These are phyloP conservation scores for Umbelopsis sp. DNA, from an alignment of 192 early-diverging fungal genomes.

Conservation along the genomic window DNA sequence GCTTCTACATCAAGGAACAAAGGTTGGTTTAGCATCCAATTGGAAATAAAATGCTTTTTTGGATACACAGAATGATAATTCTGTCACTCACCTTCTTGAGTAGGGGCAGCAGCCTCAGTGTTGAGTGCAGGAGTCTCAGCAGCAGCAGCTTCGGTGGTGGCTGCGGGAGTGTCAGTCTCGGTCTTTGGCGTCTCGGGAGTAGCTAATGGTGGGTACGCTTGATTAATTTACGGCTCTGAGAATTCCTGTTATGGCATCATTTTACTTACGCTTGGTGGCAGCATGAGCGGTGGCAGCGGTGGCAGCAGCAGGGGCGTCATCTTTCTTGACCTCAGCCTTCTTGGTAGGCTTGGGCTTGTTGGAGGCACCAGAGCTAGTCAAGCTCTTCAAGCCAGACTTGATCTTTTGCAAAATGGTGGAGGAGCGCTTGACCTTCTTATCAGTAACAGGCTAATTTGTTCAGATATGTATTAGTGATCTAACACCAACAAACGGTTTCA, in stretches of 20 bases:
- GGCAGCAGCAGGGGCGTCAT: not conserved
- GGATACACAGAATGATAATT: not conserved
- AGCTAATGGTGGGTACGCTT: not conserved
- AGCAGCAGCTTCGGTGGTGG: not conserved
- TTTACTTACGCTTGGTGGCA: conserved; percentile 16
- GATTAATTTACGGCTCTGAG: too few relatives aligned
- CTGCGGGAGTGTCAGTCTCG: conserved; percentile 1
- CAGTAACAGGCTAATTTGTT: not conserved
- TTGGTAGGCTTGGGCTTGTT: conserved; percentile 8
- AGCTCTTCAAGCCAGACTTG: conserved; percentile 10
- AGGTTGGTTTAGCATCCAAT: not conserved
- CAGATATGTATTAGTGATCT: not conserved
- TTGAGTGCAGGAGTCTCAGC: not conserved
- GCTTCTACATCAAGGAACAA: not conserved
- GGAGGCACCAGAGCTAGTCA: not conserved
- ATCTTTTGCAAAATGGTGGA: conserved; percentile 18
- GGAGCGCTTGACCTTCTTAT: conserved; percentile 22
- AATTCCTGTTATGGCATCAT: too few relatives aligned
- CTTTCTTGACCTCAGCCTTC: conserved; percentile 7
- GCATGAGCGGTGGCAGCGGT: not conserved
- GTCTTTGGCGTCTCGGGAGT: conserved; percentile 13
- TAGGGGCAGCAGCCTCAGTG: not conserved
- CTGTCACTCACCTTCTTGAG: not conserved
- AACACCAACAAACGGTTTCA: too few relatives aligned
- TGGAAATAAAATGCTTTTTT: not conserved